Conservation (phyloP, 2,329 filamentous ascomycete species). For the Colletotrichum paranaense region DNA sequence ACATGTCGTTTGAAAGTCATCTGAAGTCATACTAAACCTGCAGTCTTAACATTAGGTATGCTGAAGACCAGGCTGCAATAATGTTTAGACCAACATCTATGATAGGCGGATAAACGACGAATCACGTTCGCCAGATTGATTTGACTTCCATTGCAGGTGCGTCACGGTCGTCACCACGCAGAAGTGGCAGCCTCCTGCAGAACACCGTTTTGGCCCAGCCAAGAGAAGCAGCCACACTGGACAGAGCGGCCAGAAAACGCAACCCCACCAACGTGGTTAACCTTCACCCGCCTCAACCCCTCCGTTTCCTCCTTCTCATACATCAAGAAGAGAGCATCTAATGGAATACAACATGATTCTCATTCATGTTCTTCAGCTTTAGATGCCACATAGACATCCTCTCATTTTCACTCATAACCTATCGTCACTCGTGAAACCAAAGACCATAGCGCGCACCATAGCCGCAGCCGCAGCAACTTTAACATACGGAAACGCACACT, state of each 20-base stretch:
- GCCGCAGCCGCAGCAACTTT: background rate
- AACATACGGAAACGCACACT: no score
- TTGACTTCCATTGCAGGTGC: background rate
- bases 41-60: background rate
- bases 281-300: background rate
- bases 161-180: background rate
- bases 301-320: background rate
- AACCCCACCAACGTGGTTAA: background rate
- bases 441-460: background rate
- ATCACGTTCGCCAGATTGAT: background rate
- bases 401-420: background rate
- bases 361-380: background rate
- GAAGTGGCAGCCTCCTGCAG: background rate
- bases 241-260: background rate
- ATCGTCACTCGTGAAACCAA: background rate
- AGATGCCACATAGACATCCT: background rate
- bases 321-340: background rate
- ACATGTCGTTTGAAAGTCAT: background rate
- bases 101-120: background rate
- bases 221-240: background rate
- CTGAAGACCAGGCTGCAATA: background rate
- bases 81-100: background rate
- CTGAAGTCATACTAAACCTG: background rate
- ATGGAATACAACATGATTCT: background rate
- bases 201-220: background rate